A percentile compares a stretch with the other conserved stretches of the same genome.
Evolutionary conservation across 169 alveolate genomes (phyloP).

Genomic region (Ichthyophthirius multifiliis): DNA sequence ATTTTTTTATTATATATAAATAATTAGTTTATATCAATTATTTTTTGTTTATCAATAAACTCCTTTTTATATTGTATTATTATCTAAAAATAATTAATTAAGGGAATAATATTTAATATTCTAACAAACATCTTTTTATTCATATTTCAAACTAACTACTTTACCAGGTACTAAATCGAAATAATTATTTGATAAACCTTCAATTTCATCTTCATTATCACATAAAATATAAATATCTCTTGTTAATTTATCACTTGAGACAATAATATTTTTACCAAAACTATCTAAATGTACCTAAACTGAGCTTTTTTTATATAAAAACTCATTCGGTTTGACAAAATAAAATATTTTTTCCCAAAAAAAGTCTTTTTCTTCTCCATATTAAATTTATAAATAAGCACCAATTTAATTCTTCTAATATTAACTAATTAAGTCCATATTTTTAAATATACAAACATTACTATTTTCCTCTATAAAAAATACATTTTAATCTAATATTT

Average conservation of each 20-base stretch:
- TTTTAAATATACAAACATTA: neutral
- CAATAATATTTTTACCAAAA: neutral
- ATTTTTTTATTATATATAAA: too few species aligned
- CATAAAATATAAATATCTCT: neutral
- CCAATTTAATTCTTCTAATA: neutral
- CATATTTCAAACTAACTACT: too few species aligned
- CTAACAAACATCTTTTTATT: too few species aligned
- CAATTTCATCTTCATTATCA: neutral
- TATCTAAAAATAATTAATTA: too few species aligned
- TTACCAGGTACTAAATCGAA: slow-evolving; percentile 6
- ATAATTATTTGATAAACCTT: neutral
- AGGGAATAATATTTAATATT: too few species aligned
- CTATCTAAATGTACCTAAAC: neutral
- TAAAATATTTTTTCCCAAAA: neutral
- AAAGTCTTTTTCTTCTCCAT: neutral
- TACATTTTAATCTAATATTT: neutral
- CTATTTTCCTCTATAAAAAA: neutral
- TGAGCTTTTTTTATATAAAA: neutral
- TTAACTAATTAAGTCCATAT: neutral
- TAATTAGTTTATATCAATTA: too few species aligned
- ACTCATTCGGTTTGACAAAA: neutral
- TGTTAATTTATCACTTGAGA: neutral
- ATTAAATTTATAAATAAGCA: neutral
- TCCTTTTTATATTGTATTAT: too few species aligned
- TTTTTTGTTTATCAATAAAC: too few species aligned